A percentile compares a stretch with the other conserved stretches of the same genome.
Conservation (phyloP, 2,329 filamentous ascomycete species). For the Epichloe baconii region DNA sequence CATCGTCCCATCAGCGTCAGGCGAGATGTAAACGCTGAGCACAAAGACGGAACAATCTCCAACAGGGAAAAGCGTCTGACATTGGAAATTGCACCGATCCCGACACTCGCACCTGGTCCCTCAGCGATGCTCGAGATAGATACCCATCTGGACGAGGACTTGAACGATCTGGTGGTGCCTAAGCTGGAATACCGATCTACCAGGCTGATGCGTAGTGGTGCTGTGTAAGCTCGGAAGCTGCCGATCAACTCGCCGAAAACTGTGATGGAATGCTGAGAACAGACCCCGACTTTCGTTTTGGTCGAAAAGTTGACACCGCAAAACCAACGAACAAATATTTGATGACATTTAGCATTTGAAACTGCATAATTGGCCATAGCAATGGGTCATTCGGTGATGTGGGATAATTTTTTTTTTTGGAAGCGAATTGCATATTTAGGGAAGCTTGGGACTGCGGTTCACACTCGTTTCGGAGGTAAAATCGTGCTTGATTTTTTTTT, state of each 20-base stretch:
- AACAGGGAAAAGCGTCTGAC: slow-evolving; percentile 13
- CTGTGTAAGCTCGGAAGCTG: slow-evolving; percentile 4
- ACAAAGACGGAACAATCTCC: slow-evolving; percentile 15
- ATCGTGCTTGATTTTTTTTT: not conserved
- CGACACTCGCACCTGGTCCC: slow-evolving; percentile 5
- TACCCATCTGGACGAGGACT: slow-evolving; percentile 24
- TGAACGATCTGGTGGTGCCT: slow-evolving; percentile 23
- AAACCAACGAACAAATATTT: not conserved
- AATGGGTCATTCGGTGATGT: not conserved
- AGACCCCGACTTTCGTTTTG: too few relatives aligned
- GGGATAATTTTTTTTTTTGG: not conserved
- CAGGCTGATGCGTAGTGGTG: slow-evolving; percentile 22
- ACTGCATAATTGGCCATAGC: not conserved
- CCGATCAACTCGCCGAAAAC: not conserved
- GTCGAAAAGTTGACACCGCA: not conserved
- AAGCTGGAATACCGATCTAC: slow-evolving; percentile 31
- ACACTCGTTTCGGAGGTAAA: not conserved
- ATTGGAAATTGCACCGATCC: slow-evolving; percentile 9
- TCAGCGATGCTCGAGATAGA: slow-evolving; percentile 21
- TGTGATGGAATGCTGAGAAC: not conserved
- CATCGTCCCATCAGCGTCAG: slow-evolving; percentile 42
- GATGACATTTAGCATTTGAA: not conserved
- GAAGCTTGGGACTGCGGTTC: not conserved
- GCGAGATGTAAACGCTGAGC: slow-evolving; percentile 24
- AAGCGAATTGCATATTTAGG: not conserved